Conservation (phyloP, 2,329 filamentous ascomycete genomes). For the Exutisphaerella laricina region DNA sequence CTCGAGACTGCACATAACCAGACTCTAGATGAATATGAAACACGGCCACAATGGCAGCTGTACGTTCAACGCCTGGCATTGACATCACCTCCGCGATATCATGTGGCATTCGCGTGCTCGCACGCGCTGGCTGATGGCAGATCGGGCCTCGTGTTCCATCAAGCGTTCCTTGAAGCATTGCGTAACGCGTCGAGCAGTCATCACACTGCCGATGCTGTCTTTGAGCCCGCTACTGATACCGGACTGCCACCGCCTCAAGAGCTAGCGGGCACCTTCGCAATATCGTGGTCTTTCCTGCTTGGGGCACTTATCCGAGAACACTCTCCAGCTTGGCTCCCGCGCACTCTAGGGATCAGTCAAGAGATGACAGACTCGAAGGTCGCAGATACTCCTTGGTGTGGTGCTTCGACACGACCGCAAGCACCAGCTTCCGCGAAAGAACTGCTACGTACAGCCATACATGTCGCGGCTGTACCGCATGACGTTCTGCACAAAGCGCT, state of each 20-base stretch:
- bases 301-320: conserved; percentile 35
- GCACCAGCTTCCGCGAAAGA: neutral
- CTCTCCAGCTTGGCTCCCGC: conserved; percentile 34
- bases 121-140: conserved; percentile 44
- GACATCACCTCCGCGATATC: conserved; percentile 3
- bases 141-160: conserved; percentile 41
- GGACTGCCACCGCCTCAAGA: conserved; percentile 37
- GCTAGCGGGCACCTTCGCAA: conserved; percentile 35
- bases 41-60: conserved; percentile 42
- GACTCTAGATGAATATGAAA: conserved; percentile 25
- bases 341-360: conserved; percentile 33
- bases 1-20: conserved; percentile 34
- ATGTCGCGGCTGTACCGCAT: conserved; percentile 31
- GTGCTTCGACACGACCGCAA: conserved; percentile 14
- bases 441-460: conserved; percentile 29
- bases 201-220: conserved; percentile 4
- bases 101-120: conserved; percentile 39
- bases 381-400: conserved; percentile 17
- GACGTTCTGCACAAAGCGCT: conserved; percentile 29
- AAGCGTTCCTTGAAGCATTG: conserved; percentile 34
- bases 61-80: conserved; percentile 30
- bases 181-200: neutral
- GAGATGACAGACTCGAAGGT: conserved; percentile 22
- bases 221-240: conserved; percentile 15
- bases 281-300: conserved; percentile 44